phyloP scores from a whole-genome alignment of 305 asterid species.

The Fraxinus angustifolia region DNA sequence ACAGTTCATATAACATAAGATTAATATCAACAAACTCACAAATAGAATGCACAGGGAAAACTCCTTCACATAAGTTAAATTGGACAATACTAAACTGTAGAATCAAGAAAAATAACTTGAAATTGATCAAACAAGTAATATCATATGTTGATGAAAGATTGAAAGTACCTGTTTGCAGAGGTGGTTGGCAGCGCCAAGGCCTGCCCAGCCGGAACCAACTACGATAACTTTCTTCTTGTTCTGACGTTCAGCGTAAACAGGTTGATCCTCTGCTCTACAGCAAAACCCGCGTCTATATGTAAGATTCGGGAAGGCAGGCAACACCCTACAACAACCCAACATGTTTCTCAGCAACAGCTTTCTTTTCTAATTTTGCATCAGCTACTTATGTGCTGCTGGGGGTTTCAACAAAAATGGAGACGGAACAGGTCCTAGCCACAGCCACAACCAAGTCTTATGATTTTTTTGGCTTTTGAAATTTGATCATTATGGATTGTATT shows the following conservation, averaged over 20 bases:
- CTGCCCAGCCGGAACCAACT: slow-evolving; percentile 71
- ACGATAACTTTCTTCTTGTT: slow-evolving; percentile 54
- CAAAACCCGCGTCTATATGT: slow-evolving; percentile 26
- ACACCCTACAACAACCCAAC: slow-evolving; percentile 38
- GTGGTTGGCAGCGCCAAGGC: slow-evolving; percentile 63
- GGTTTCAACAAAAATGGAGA: background rate
- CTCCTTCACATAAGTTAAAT: background rate
- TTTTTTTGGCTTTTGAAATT: background rate
- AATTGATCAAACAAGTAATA: no score
- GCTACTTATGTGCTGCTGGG: slow-evolving; percentile 13
- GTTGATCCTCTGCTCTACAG: slow-evolving; percentile 46
- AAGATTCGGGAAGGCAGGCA: slow-evolving; percentile 25
- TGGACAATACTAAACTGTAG: background rate
- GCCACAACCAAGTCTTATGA: background rate
- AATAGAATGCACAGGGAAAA: background rate
- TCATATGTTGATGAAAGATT: background rate
- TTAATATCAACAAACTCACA: background rate
- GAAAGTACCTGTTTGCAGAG: slow-evolving; percentile 51
- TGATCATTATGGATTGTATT: background rate
- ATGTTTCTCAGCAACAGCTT: slow-evolving; percentile 16
- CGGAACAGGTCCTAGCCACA: slow-evolving; percentile 4
- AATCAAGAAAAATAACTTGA: background rate
- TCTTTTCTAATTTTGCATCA: slow-evolving; percentile 8
- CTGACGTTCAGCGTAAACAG: slow-evolving; percentile 24
- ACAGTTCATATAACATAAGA: background rate